A percentile compares a stretch with the other conserved stretches of the same genome.
These are phyloP conservation scores for Mycena haematopus DNA, from an alignment of 768 basidiomycete genomes.

Conservation along the genomic window DNA sequence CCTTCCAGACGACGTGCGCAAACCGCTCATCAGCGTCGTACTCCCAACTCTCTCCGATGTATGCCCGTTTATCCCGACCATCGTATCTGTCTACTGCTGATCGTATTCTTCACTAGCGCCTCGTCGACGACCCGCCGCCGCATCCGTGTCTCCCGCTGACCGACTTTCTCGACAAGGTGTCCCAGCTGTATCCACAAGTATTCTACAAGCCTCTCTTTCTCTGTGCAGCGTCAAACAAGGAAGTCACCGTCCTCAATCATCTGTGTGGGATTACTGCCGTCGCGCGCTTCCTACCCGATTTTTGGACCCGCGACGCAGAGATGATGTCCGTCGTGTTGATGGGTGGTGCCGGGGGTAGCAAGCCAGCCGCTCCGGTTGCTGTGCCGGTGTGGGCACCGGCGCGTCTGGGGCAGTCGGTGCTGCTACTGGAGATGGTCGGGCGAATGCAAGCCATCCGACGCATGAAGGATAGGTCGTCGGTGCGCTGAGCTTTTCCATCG, in stretches of 20 bases:
- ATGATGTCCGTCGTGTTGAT: conserved; percentile 77
- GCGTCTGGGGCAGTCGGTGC: conserved; percentile 65
- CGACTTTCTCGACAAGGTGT: conserved; percentile 56
- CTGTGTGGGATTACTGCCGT: conserved; percentile 60
- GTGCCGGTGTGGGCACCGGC: conserved; percentile 51
- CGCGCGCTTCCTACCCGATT: conserved; percentile 61
- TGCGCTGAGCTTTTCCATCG: conserved; percentile 30
- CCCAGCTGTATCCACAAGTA: conserved; percentile 59
- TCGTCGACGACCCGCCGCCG: conserved; percentile 60
- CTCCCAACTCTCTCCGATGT: conserved; percentile 61
- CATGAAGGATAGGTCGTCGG: conserved; percentile 47
- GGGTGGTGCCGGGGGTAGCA: conserved; percentile 49
- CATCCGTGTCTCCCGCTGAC: conserved; percentile 53
- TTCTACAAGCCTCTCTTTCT: conserved; percentile 78
- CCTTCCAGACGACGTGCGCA: conserved; percentile 56
- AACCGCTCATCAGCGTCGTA: conserved; percentile 44
- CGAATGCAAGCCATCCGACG: conserved; percentile 52
- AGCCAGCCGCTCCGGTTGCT: conserved; percentile 26
- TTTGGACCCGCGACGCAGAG: conserved; percentile 73
- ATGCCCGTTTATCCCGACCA: conserved; percentile 29
- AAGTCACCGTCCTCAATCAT: conserved; percentile 63
- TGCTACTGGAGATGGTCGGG: conserved; percentile 68
- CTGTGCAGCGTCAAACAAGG: conserved; percentile 70
- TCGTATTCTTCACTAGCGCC: conserved; percentile 45
- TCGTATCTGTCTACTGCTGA: conserved; percentile 1